Conservation (phyloP, 371 early-diverging fungal species). For the Mucor indicus region DNA sequence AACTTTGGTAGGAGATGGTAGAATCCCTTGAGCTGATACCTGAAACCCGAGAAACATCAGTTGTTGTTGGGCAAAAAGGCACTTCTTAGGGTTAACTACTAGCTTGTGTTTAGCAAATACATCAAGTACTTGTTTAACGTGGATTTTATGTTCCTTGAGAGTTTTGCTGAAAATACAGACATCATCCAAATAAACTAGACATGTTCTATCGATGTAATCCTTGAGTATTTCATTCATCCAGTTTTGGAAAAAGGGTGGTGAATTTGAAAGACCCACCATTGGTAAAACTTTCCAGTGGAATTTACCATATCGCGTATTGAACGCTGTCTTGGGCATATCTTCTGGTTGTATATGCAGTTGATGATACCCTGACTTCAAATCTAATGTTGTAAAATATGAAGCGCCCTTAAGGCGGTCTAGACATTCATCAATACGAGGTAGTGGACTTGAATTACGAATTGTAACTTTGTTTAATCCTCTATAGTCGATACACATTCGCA, state of each 20-base stretch:
- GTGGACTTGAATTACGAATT: conserved; percentile 34
- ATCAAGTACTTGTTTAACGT: no score
- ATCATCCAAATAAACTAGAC: not conserved
- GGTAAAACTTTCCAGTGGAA: not conserved
- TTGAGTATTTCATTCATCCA: not conserved
- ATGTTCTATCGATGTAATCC: not conserved
- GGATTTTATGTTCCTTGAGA: no score
- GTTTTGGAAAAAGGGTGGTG: not conserved
- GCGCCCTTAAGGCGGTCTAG: conserved; percentile 21
- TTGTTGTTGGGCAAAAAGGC: no score
- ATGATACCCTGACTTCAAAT: conserved; percentile 3
- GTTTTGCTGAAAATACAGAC: no score
- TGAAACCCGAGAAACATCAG: no score
- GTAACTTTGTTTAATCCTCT: conserved; percentile 44
- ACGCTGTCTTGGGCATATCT: conserved; percentile 1
- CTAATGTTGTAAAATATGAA: conserved; percentile 15
- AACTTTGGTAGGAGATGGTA: no score
- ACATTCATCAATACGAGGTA: conserved; percentile 49
- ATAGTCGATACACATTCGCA: conserved; percentile 39
- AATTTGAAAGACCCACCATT: not conserved
- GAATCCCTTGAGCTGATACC: no score
- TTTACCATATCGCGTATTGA: conserved; percentile 8
- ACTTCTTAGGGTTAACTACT: no score
- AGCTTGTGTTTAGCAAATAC: no score
- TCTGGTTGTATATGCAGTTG: not conserved